These are phyloP conservation scores for Linnemannia exigua DNA, from an alignment of 192 early-diverging fungal genomes.

Conservation along the genomic window DNA sequence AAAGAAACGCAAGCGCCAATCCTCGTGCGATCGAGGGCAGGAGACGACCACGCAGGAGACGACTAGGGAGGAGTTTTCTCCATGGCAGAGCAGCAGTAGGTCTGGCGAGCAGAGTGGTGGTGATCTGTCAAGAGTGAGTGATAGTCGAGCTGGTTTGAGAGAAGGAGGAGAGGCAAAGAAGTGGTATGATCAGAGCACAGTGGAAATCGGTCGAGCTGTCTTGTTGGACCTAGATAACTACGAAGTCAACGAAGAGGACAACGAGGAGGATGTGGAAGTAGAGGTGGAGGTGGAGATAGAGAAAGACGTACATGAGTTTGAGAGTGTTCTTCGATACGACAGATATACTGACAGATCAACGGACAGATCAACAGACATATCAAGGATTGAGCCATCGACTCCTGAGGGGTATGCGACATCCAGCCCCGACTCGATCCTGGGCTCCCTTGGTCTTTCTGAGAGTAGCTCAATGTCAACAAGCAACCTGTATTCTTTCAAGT, in stretches of 20 bases:
- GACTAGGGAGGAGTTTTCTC: background rate
- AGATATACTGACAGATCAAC: background rate
- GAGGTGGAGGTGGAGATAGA: background rate
- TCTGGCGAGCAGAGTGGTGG: background rate
- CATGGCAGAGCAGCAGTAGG: background rate
- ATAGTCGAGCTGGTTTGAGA: background rate
- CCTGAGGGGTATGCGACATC: conserved; percentile 20
- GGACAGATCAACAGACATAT: background rate
- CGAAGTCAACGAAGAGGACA: background rate
- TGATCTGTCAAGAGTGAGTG: background rate
- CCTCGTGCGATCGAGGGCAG: background rate
- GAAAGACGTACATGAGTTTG: no score
- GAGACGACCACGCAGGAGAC: conserved; percentile 21
- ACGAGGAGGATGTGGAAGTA: background rate
- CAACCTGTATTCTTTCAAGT: background rate
- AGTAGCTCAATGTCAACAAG: background rate
- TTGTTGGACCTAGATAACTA: background rate
- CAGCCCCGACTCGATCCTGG: conserved; percentile 21
- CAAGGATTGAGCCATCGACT: background rate
- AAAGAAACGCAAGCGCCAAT: conserved; percentile 35
- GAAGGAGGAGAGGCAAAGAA: background rate
- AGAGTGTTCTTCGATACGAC: background rate
- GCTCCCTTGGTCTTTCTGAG: background rate
- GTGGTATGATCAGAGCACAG: conserved; percentile 21
- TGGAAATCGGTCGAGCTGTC: background rate